Conservation (phyloP, 2,329 filamentous ascomycete genomes). For the Pseudogymnoascus sp. region DNA sequence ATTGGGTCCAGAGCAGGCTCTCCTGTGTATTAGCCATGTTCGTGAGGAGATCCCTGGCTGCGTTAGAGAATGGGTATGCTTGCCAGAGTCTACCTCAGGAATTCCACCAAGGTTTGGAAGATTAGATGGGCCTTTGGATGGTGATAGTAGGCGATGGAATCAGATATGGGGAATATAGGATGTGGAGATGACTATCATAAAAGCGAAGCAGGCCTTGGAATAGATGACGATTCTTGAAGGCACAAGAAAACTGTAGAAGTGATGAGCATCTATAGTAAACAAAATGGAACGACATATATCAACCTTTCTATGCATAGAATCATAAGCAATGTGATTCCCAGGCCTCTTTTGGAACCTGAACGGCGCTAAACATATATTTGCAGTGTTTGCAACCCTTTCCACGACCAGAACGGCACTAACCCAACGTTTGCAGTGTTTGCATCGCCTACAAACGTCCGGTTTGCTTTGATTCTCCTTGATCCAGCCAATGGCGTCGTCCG, state of each 20-base stretch:
- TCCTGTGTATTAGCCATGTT: constrained; percentile 89
- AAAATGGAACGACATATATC: neutral
- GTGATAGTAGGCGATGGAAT: constrained; percentile 52
- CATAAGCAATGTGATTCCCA: neutral
- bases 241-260: neutral
- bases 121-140: constrained; percentile 53
- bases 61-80: constrained; percentile 75
- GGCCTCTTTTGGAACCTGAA: neutral
- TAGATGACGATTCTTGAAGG: too few species aligned
- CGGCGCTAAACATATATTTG: neutral
- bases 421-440: constrained; percentile 3
- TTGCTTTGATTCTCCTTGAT: neutral
- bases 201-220: neutral
- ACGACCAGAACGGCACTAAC: neutral
- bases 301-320: neutral
- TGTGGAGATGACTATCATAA: neutral
- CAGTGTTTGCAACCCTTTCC: neutral
- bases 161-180: constrained; percentile 52
- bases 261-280: neutral
- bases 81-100: constrained; percentile 67
- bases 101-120: constrained; percentile 55
- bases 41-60: constrained; percentile 83
- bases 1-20: constrained; percentile 62
- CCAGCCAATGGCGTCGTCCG: neutral
- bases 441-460: neutral